Conservation (phyloP, 108 stramenopile species). For the Fragilaria crotonensis region DNA sequence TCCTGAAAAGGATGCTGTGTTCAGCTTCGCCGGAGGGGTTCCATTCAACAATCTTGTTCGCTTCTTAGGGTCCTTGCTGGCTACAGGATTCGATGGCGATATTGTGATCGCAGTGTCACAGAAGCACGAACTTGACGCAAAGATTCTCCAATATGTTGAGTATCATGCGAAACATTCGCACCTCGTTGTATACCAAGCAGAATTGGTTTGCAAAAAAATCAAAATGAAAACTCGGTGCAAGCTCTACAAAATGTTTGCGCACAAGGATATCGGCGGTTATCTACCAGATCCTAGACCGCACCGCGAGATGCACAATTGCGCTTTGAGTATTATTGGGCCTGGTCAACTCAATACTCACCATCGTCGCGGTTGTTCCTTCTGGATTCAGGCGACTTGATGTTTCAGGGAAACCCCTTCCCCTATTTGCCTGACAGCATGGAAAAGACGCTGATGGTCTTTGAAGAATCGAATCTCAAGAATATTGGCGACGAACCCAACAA, state of each 20-base stretch:
- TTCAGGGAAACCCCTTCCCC: not conserved
- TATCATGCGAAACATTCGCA: not conserved
- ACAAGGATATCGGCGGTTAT: not conserved
- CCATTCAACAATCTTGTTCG: not conserved
- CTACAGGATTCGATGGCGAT: not conserved
- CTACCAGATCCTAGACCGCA: not conserved
- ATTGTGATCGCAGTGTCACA: not conserved
- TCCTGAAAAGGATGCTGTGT: not conserved
- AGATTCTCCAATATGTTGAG: not conserved
- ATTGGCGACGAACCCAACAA: not conserved
- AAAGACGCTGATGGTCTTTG: not conserved
- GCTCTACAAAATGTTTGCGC: not conserved
- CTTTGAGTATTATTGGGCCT: not conserved
- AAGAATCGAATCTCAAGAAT: not conserved
- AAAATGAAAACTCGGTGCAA: too few species aligned
- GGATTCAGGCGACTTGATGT: not conserved
- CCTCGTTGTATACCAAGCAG: not conserved
- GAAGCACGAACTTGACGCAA: not conserved
- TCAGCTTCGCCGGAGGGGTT: not conserved
- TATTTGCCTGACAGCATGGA: not conserved
- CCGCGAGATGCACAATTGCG: not conserved
- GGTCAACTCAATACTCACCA: not conserved
- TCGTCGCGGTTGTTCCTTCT: not conserved
- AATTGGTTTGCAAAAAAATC: not conserved
- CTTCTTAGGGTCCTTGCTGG: not conserved